Percentiles rank a stretch among this genome's conserved stretches.
phyloP scores from a whole-genome alignment of 2,329 filamentous ascomycete species.

The Tolypocladium tropicale region DNA sequence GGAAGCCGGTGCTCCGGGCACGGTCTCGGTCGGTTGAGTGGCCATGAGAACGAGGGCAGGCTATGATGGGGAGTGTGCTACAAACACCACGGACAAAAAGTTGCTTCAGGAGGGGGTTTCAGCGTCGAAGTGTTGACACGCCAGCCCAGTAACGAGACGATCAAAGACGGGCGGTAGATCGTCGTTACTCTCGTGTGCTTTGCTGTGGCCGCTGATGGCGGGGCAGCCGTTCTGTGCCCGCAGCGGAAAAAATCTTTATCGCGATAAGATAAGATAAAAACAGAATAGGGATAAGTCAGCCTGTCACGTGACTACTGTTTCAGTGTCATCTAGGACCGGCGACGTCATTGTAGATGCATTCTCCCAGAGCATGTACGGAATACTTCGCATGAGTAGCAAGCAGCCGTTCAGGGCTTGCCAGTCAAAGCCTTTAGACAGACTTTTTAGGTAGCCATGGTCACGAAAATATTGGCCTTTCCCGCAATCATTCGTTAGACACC shows the following conservation, averaged over 20 bases:
- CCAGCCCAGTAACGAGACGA: background rate
- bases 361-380: no score
- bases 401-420: no score
- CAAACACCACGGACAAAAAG: no score
- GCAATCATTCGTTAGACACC: no score
- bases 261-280: background rate
- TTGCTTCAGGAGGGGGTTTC: background rate
- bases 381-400: no score
- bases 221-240: background rate
- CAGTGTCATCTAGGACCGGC: background rate
- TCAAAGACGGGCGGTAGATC: background rate
- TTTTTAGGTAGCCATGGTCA: no score
- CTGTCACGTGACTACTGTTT: background rate
- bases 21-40: constrained; percentile 2
- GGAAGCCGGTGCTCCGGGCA: constrained; percentile 3
- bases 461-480: no score
- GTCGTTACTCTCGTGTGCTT: background rate
- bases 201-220: background rate
- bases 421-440: no score
- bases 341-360: background rate
- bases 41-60: background rate
- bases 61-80: background rate
- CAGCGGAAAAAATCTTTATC: background rate
- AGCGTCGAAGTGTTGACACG: background rate
- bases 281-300: background rate